Percentiles rank a stretch among this genome's conserved stretches.
Conservation (phyloP, 768 basidiomycete species). For the Termitomyces sp. region DNA sequence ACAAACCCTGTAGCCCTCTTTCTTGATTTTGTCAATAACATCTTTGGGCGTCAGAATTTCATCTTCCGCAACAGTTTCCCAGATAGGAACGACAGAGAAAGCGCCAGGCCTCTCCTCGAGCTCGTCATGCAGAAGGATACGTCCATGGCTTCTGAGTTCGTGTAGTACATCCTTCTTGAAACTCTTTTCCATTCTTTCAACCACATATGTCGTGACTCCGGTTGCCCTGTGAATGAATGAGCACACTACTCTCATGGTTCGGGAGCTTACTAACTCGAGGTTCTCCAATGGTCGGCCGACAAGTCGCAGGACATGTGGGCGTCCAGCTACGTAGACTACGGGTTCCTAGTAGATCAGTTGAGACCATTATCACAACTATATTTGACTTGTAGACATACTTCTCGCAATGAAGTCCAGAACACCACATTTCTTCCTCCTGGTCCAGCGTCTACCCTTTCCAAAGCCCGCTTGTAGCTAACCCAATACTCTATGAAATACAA, state of each 20-base stretch:
- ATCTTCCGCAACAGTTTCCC: conserved; percentile 79
- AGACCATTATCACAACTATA: not conserved
- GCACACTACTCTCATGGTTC: not conserved
- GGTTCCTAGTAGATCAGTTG: conserved; percentile 57
- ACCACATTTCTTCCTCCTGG: conserved; percentile 71
- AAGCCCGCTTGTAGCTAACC: conserved; percentile 66
- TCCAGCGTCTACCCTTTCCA: conserved; percentile 75
- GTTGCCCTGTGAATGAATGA: conserved; percentile 59
- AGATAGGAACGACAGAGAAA: conserved; percentile 89
- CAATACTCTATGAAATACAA: not conserved
- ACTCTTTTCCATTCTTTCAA: conserved; percentile 85
- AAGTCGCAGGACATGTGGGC: conserved; percentile 87
- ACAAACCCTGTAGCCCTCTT: conserved; percentile 70
- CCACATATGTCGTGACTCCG: conserved; percentile 84
- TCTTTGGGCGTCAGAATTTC: conserved; percentile 89
- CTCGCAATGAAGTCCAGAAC: conserved; percentile 93
- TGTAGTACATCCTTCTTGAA: conserved; percentile 85
- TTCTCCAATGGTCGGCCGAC: conserved; percentile 88
- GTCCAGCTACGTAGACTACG: conserved; percentile 82
- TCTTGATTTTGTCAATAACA: conserved; percentile 66
- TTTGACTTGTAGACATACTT: conserved; percentile 40
- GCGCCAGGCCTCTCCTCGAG: conserved; percentile 88
- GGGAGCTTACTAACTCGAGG: conserved; percentile 68
- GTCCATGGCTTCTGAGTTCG: conserved; percentile 73
- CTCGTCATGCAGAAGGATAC: conserved; percentile 92